phyloP scores from a whole-genome alignment of 371 early-diverging fungal genomes.

The Mucor circinelloides region DNA sequence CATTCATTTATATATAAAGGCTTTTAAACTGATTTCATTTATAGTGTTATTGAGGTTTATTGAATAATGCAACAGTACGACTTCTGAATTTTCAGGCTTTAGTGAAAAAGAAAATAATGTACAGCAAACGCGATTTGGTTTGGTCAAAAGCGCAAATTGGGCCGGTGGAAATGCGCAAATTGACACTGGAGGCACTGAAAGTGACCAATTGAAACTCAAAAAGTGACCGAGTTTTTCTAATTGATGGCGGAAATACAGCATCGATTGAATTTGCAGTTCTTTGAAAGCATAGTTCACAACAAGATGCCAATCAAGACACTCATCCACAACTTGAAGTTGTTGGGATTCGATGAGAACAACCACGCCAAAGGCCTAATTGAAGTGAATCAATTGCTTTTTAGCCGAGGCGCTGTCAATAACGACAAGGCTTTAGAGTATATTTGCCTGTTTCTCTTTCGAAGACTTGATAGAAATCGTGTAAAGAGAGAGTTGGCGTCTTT shows the following conservation, averaged over 20 bases:
- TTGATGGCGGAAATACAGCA: no score
- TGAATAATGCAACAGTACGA: conserved; percentile 19
- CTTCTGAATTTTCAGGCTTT: conserved; percentile 19
- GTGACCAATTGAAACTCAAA: no score
- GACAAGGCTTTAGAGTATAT: neutral
- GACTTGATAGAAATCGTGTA: neutral
- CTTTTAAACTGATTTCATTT: conserved; percentile 23
- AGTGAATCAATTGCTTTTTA: neutral
- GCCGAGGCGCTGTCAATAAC: neutral
- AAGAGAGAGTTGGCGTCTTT: neutral
- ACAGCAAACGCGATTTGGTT: conserved; percentile 20
- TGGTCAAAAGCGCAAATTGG: conserved; percentile 11
- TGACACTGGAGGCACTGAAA: conserved; percentile 12
- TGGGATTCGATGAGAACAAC: neutral
- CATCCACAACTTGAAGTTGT: neutral
- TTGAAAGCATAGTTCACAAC: neutral
- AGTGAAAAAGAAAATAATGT: conserved; percentile 19
- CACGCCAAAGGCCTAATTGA: neutral
- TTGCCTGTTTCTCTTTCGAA: neutral
- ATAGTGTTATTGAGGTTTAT: conserved; percentile 18
- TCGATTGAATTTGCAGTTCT: neutral
- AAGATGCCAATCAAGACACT: neutral
- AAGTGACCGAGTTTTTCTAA: no score
- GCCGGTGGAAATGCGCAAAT: conserved; percentile 14
- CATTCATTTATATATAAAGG: conserved; percentile 23